phyloP scores from a whole-genome alignment of 164 flowering plant genomes.

The Amborella trichopoda region DNA sequence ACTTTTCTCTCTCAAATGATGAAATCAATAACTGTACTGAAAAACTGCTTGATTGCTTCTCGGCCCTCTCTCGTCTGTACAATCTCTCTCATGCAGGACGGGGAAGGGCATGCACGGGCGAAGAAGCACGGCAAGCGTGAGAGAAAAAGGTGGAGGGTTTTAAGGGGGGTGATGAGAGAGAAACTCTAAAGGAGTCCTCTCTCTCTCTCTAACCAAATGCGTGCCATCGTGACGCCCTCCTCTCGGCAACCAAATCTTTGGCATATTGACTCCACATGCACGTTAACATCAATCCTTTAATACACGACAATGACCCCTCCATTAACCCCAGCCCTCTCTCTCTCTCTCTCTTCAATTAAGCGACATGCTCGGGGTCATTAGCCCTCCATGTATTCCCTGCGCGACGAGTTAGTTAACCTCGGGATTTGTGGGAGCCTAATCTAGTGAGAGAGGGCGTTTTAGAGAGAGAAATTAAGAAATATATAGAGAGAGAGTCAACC shows the following conservation, averaged over 20 bases:
- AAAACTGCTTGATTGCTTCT: too few species aligned
- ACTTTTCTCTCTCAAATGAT: too few species aligned
- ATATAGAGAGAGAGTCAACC: constrained; percentile 15
- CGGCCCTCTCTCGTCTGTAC: too few species aligned
- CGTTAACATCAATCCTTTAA: constrained; percentile 4
- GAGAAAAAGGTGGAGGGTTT: too few species aligned
- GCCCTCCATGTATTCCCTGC: not conserved
- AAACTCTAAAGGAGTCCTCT: too few species aligned
- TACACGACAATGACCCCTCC: constrained; percentile 2
- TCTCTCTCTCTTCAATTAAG: not conserved
- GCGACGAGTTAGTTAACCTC: constrained; percentile 14
- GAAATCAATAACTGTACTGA: too few species aligned
- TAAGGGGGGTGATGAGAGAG: too few species aligned
- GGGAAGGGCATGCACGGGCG: too few species aligned
- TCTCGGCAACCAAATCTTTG: constrained; percentile 1
- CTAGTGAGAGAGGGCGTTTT: not conserved
- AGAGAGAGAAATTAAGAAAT: not conserved
- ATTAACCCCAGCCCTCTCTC: too few species aligned
- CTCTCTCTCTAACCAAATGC: too few species aligned
- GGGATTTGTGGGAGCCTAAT: constrained; percentile 15
- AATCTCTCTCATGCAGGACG: too few species aligned
- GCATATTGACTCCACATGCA: constrained; percentile 8
- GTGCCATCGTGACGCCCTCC: not conserved
- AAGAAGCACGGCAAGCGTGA: too few species aligned
- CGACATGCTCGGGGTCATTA: not conserved